Conservation (phyloP, 805 yeast genomes). For the Ogataea degrootiae region DNA sequence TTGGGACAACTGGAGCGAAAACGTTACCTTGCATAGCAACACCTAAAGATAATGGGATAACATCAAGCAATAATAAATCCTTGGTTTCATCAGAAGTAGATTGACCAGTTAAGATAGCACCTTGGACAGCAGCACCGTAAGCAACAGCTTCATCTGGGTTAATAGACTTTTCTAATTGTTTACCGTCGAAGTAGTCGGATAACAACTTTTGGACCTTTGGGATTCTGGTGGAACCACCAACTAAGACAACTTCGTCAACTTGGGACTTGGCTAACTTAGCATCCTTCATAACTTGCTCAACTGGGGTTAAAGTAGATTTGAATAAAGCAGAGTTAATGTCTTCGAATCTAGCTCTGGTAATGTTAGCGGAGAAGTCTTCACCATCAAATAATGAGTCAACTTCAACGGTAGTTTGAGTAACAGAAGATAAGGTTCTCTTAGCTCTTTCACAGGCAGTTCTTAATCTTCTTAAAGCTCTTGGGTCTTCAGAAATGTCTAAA, state of each 20-base stretch:
- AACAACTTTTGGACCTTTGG: conserved; percentile 96
- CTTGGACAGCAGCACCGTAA: conserved; percentile 99
- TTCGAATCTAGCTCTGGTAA: conserved; percentile 98
- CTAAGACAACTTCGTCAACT: conserved; percentile 92
- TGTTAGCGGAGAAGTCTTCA: conserved; percentile 88
- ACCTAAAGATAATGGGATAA: conserved; percentile 97
- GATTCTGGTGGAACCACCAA: conserved; percentile 99
- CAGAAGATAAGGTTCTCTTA: conserved; percentile 95
- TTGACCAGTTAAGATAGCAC: conserved; percentile 94
- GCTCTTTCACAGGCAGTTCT: conserved; percentile 99
- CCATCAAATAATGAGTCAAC: conserved; percentile 94
- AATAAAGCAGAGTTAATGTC: conserved; percentile 89
- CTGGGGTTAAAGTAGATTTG: conserved; percentile 92
- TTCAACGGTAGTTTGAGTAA: conserved; percentile 93
- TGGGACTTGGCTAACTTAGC: conserved; percentile 77
- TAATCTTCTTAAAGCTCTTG: conserved; percentile 96
- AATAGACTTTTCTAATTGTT: conserved; percentile 92
- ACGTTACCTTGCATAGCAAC: conserved; percentile 99
- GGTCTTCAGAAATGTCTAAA: conserved; percentile 81
- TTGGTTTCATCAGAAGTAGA: conserved; percentile 89
- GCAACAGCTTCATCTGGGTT: conserved; percentile 99
- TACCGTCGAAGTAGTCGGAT: conserved; percentile 94
- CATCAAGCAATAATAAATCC: conserved; percentile 93
- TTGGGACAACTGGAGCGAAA: conserved; percentile 97
- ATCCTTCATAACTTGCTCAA: conserved; percentile 92